phyloP scores from a whole-genome alignment of 2,329 filamentous ascomycete genomes.

The Arthrobotrys megalospora region DNA sequence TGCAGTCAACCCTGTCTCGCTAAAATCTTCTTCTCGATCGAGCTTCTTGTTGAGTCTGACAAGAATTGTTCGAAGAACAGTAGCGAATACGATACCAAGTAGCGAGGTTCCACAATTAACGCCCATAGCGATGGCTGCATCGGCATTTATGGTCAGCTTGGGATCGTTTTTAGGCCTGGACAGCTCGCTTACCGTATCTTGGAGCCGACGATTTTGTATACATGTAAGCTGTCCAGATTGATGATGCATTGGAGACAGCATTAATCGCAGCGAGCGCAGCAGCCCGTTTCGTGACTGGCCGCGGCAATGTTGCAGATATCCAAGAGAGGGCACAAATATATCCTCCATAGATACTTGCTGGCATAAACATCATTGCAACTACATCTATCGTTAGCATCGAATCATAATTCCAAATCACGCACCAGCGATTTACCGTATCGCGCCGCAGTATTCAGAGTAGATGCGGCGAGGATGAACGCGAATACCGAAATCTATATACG shows the following conservation, averaged over 20 bases:
- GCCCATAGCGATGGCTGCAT: slow-evolving; percentile 73
- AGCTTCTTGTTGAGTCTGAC: slow-evolving; percentile 78
- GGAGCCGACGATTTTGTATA: slow-evolving; percentile 71
- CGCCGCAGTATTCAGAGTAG: slow-evolving; percentile 74
- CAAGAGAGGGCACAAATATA: slow-evolving; percentile 80
- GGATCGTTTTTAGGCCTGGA: not conserved
- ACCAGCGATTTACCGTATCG: slow-evolving; percentile 70
- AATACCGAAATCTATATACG: slow-evolving; percentile 71
- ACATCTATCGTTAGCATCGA: not conserved
- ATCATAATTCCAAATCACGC: not conserved
- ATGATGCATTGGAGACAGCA: slow-evolving; percentile 77
- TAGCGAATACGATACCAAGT: slow-evolving; percentile 76
- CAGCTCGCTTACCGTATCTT: slow-evolving; percentile 46
- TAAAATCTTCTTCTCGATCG: slow-evolving; percentile 74
- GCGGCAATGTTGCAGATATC: slow-evolving; percentile 82
- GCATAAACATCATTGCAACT: slow-evolving; percentile 80
- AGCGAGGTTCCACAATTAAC: slow-evolving; percentile 78
- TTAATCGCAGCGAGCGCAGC: slow-evolving; percentile 83
- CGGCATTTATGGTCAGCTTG: slow-evolving; percentile 1
- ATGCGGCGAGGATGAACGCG: slow-evolving; percentile 78
- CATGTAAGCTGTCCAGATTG: slow-evolving; percentile 80
- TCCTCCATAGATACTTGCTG: slow-evolving; percentile 73
- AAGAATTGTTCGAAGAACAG: slow-evolving; percentile 76
- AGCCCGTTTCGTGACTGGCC: slow-evolving; percentile 81
- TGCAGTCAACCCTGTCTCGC: slow-evolving; percentile 32